A percentile compares a stretch with the other conserved stretches of the same genome.
Conservation (phyloP, 495 filamentous ascomycete species). For the Aspergillus homomorphus region DNA sequence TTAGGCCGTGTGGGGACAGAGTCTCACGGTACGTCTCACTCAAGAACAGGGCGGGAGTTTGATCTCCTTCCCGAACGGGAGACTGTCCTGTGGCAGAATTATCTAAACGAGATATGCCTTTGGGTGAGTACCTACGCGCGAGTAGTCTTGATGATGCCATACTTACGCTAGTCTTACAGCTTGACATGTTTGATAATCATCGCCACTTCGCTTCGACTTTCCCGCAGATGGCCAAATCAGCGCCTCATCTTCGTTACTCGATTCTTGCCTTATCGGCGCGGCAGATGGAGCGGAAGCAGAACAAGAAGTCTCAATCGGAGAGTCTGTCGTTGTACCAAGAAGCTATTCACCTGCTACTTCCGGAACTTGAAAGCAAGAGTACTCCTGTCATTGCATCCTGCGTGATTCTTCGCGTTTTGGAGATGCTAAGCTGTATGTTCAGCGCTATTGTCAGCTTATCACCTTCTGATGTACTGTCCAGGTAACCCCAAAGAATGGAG, state of each 20-base stretch:
- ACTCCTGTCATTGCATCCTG: constrained; percentile 40
- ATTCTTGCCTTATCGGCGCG: constrained; percentile 44
- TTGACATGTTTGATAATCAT: constrained; percentile 48
- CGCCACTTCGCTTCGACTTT: constrained; percentile 43
- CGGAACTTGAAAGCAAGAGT: constrained; percentile 36
- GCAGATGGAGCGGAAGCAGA: constrained; percentile 41
- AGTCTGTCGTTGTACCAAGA: constrained; percentile 45
- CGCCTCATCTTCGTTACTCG: constrained; percentile 38
- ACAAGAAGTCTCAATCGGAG: constrained; percentile 34
- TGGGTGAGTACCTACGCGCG: constrained; percentile 29
- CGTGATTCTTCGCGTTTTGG: constrained; percentile 41
- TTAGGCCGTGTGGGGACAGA: no score
- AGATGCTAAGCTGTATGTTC: constrained; percentile 40
- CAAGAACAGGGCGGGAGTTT: constrained; percentile 19
- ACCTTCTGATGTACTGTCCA: not conserved
- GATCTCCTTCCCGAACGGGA: constrained; percentile 29
- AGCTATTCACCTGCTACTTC: constrained; percentile 38
- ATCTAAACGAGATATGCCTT: constrained; percentile 41
- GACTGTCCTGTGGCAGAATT: constrained; percentile 40
- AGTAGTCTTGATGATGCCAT: not conserved
- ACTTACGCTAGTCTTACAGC: constrained; percentile 16
- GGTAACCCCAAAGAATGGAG: constrained; percentile 42
- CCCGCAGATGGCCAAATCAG: constrained; percentile 37
- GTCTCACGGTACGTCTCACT: constrained; percentile 2
- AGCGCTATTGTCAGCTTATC: not conserved